These are phyloP conservation scores for Venturia aucupariae DNA, from an alignment of 2,329 filamentous ascomycete genomes.

Conservation along the genomic window DNA sequence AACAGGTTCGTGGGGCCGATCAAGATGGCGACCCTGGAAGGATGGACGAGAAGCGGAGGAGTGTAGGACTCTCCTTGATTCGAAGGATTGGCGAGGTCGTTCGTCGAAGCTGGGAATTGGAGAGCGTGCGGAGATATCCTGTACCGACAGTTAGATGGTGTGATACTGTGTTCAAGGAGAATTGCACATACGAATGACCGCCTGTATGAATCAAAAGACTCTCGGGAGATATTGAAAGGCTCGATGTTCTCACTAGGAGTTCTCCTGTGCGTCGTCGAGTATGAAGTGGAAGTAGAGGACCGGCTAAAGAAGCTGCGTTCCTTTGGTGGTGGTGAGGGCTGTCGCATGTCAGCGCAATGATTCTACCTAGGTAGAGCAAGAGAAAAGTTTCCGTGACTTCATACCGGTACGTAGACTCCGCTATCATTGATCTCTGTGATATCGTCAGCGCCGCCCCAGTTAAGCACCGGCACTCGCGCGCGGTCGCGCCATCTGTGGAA, in stretches of 20 bases:
- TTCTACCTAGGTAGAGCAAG: too few species aligned
- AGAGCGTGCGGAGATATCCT: conserved; percentile 88
- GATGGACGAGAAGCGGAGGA: conserved; percentile 47
- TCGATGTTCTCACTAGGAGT: conserved; percentile 69
- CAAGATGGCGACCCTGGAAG: conserved; percentile 26
- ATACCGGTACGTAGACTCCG: conserved; percentile 86
- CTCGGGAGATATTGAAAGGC: conserved; percentile 87
- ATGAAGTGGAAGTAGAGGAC: conserved; percentile 39
- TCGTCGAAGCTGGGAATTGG: conserved; percentile 55
- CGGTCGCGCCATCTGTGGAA: background rate
- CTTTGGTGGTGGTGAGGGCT: conserved; percentile 66
- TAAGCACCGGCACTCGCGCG: background rate
- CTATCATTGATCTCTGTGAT: conserved; percentile 83
- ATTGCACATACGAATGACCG: conserved; percentile 73
- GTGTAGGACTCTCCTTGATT: conserved; percentile 52
- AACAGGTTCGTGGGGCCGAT: conserved; percentile 47
- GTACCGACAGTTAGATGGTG: conserved; percentile 14
- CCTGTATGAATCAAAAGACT: conserved; percentile 94
- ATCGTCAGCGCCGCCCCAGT: background rate
- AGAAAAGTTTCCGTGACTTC: conserved; percentile 21
- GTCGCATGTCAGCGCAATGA: conserved; percentile 20
- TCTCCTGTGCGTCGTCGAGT: conserved; percentile 47
- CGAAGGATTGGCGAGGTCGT: conserved; percentile 66
- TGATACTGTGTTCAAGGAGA: background rate
- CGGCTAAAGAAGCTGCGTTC: conserved; percentile 71